Conservation (phyloP, 306 rosid genomes). For the Cucumis cinereus region DNA sequence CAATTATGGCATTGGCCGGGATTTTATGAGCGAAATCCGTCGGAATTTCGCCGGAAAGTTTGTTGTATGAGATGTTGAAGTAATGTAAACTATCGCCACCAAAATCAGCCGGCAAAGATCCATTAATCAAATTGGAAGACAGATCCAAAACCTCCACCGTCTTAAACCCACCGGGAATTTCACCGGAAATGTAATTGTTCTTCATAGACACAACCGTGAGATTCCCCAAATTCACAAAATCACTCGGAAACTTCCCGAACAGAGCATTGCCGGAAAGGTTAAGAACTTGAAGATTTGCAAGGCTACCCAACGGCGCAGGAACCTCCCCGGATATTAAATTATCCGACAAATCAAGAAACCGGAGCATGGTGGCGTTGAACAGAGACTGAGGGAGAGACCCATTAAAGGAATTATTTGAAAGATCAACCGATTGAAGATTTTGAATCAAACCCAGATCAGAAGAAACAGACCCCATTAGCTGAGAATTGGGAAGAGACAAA, state of each 20-base stretch:
- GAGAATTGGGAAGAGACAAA: constrained; percentile 44
- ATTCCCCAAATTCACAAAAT: constrained; percentile 29
- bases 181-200: constrained; percentile 54
- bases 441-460: constrained; percentile 55
- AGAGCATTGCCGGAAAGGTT: constrained; percentile 78
- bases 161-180: constrained; percentile 29
- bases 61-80: constrained; percentile 58
- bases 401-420: constrained; percentile 67
- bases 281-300: constrained; percentile 30
- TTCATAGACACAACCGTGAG: constrained; percentile 33
- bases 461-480: constrained; percentile 56
- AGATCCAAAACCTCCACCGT: constrained; percentile 49
- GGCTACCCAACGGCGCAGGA: constrained; percentile 26
- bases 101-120: constrained; percentile 50
- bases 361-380: constrained; percentile 42
- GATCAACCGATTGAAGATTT: constrained; percentile 55
- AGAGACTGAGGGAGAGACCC: constrained; percentile 58
- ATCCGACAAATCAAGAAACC: constrained; percentile 38
- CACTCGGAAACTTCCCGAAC: constrained; percentile 48
- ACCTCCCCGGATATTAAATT: constrained; percentile 48
- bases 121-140: constrained; percentile 65
- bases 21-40: constrained; percentile 29
- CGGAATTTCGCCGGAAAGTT: constrained; percentile 51
- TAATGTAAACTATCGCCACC: constrained; percentile 35
- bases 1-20: constrained; percentile 45